These are phyloP conservation scores for Tricholoma bakamatsutake DNA, from an alignment of 768 basidiomycete genomes.

Conservation along the genomic window DNA sequence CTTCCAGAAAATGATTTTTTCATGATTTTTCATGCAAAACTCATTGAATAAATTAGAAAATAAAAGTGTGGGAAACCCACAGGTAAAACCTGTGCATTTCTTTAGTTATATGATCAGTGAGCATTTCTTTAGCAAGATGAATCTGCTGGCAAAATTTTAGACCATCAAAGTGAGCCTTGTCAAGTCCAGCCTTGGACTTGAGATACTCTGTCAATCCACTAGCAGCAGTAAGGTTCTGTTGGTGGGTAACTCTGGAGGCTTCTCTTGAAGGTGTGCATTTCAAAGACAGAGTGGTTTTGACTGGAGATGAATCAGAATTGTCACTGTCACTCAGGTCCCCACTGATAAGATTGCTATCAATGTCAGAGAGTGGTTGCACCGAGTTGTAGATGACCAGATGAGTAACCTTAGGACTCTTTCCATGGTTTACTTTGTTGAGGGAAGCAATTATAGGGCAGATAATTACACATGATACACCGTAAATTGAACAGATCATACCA, in stretches of 20 bases:
- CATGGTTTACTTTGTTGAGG: no score
- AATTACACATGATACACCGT: no score
- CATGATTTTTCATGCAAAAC: no score
- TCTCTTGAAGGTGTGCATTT: background rate
- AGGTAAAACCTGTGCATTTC: no score
- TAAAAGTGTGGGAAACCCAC: no score
- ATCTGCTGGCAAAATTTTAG: background rate
- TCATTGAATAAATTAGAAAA: no score
- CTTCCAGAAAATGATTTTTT: no score
- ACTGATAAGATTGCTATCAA: background rate
- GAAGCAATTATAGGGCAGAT: no score
- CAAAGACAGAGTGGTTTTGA: background rate
- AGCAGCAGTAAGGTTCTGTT: background rate
- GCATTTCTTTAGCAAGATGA: no score
- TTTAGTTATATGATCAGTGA: no score
- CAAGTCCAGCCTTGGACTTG: background rate
- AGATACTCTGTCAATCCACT: background rate
- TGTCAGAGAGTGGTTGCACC: background rate
- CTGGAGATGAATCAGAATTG: background rate
- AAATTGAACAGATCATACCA: no score
- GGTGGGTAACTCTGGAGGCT: background rate
- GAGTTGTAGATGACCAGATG: background rate
- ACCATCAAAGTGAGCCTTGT: background rate
- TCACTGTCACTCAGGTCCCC: background rate
- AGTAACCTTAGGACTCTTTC: no score